Base-by-base conservation (phyloP, 345 rosid genomes). In the Linum lewisii region DNA sequence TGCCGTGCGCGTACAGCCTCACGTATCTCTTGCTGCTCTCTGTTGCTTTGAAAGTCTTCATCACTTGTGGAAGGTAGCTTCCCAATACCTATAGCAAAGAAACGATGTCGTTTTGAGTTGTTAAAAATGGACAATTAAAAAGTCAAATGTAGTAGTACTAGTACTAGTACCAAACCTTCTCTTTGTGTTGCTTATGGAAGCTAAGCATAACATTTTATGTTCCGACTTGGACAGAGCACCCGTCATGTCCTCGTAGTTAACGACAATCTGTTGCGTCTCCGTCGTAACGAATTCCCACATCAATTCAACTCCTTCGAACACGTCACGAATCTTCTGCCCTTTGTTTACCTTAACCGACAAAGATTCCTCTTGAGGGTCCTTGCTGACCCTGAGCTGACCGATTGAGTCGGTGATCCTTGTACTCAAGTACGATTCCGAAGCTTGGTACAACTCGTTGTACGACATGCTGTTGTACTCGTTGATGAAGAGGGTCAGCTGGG, bases 241-340 rank as follows among this genome's bases (percentile, higher is more conserved):
- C 0, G 36, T 14, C 26, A 18, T 10, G 24, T 19, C 37, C 21
- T 54, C 60, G 16, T 54, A 18, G 21, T 63, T 52, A 18, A 56
- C 50, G 21, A 64, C 60, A 14, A 16, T 14, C 11, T 59, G 63
- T 45, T 61, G 51, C 2, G 32, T 58, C 57, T 75, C 65, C 1
- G 57, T 21, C 1, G 38, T 49, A 3, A 22, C 25, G 44, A 60
- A 67, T 57, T 61, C 54, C 78, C 75, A 71, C 21, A 13, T 18
- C 23, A 72, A 23, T 7, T 57, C 21, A 42, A 66, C 19, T 20
- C 71, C 79, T 58, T 71, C 68, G 8, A 58, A 68, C 9, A 49
- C 5, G 25, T 71, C 79, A 0, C 9, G n/a, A 50, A 71, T 21
- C 23, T 26, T 58, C 22, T 72, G 66, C 4, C 63, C 79, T 57